Percentiles rank a stretch among this genome's conserved stretches.
Conservation (phyloP, 2,329 filamentous ascomycete genomes). For the Colletotrichum sidae region DNA sequence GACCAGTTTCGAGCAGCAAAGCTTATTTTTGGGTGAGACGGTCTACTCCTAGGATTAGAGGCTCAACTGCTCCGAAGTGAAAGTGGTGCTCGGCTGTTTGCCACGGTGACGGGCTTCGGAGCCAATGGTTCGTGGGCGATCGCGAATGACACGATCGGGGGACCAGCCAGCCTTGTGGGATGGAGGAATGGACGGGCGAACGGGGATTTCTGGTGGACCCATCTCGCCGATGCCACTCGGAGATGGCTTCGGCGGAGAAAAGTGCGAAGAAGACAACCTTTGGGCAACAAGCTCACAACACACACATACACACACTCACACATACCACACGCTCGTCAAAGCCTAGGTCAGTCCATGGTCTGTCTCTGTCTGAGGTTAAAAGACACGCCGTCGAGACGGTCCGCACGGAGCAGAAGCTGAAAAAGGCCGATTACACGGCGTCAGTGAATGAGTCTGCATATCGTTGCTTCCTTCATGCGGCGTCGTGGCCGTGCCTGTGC, state of each 20-base stretch:
- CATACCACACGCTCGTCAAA: too few relatives aligned
- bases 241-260: too few relatives aligned
- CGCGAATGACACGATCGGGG: constrained; percentile 9
- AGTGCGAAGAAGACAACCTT: too few relatives aligned
- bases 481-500: neutral
- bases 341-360: too few relatives aligned
- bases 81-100: constrained; percentile 11
- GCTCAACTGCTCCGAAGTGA: constrained; percentile 5
- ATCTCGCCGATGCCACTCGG: too few relatives aligned
- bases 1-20: constrained; percentile 31
- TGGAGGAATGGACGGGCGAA: too few relatives aligned
- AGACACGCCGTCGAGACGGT: neutral
- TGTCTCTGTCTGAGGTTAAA: too few relatives aligned
- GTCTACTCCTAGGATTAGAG: neutral
- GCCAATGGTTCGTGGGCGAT: constrained; percentile 23
- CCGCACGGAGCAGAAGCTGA: constrained; percentile 29
- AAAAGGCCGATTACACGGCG: constrained; percentile 19
- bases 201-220: too few relatives aligned
- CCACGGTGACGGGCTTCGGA: constrained; percentile 8
- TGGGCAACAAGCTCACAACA: too few relatives aligned
- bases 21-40: constrained; percentile 2
- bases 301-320: too few relatives aligned
- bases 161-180: constrained; percentile 19
- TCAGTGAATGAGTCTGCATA: constrained; percentile 3
- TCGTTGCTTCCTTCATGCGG: constrained; percentile 11